A percentile compares a stretch with the other conserved stretches of the same genome.
Conservation (phyloP, 2,329 filamentous ascomycete genomes). For the Fusarium nodosum region DNA sequence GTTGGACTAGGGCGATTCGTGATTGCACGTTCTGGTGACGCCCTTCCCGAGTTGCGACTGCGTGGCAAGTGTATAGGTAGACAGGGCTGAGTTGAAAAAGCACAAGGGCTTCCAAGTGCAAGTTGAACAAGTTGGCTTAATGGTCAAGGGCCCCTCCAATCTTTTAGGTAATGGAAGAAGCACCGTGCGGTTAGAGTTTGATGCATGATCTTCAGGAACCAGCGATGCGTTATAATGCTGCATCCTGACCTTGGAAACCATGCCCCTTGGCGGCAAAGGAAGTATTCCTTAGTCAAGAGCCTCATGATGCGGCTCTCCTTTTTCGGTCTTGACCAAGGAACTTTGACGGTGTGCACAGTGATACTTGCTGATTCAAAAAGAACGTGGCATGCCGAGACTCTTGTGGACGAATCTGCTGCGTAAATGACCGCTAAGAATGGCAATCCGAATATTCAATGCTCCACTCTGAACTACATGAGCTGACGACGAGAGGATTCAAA, state of each 20-base stretch:
- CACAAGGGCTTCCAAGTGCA: slow-evolving; percentile 26
- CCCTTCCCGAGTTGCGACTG: slow-evolving; percentile 25
- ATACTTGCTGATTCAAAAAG: slow-evolving; percentile 17
- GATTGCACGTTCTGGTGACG: slow-evolving; percentile 43
- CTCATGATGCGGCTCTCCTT: slow-evolving; percentile 40
- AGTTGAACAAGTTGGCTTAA: background rate
- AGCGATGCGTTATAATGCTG: slow-evolving; percentile 39
- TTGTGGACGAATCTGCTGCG: slow-evolving; percentile 25
- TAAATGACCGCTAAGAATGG: slow-evolving; percentile 34
- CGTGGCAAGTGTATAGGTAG: slow-evolving; percentile 17
- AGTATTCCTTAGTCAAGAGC: slow-evolving; percentile 29
- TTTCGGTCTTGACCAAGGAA: slow-evolving; percentile 36
- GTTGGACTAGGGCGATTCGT: slow-evolving; percentile 36
- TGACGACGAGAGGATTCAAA: slow-evolving; percentile 18
- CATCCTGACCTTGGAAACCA: slow-evolving; percentile 20
- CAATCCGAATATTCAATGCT: slow-evolving; percentile 21
- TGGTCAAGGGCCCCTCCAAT: slow-evolving; percentile 14
- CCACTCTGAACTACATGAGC: slow-evolving; percentile 38
- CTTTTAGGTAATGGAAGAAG: slow-evolving; percentile 39
- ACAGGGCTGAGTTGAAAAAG: slow-evolving; percentile 33
- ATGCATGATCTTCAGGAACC: slow-evolving; percentile 46
- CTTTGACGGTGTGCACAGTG: slow-evolving; percentile 21
- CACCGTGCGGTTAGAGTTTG: slow-evolving; percentile 29
- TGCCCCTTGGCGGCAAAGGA: slow-evolving; percentile 9
- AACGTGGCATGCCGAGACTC: slow-evolving; percentile 18